A percentile compares a stretch with the other conserved stretches of the same genome.
These are phyloP conservation scores for Cercospora brassicicola DNA, from an alignment of 2,329 filamentous ascomycete species.

Conservation along the genomic window DNA sequence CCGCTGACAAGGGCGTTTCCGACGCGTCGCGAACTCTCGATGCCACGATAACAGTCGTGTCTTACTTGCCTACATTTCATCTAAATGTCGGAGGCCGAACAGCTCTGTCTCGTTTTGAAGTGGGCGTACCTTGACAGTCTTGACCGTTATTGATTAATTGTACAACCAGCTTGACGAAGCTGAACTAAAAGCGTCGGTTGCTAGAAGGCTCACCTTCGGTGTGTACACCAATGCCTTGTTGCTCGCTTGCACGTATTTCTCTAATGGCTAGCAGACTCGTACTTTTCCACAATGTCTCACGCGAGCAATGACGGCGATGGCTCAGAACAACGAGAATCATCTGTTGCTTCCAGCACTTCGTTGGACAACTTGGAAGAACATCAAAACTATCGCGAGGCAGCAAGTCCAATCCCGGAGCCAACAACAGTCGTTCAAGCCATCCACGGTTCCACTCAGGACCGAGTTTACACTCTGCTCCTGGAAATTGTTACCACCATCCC, in stretches of 20 bases:
- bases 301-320: neutral
- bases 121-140: neutral
- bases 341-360: too few species aligned
- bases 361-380: neutral
- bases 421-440: neutral
- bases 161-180: neutral
- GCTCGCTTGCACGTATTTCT: neutral
- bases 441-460: neutral
- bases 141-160: neutral
- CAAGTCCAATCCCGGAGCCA: neutral
- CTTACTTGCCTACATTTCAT: neutral
- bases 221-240: neutral
- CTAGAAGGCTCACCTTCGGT: neutral
- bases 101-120: neutral
- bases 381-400: neutral
- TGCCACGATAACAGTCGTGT: neutral
- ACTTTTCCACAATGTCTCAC: neutral
- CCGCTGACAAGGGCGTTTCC: neutral
- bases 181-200: neutral
- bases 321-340: neutral
- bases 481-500: conserved; percentile 1
- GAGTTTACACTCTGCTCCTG: neutral
- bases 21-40: neutral
- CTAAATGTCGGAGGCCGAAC: neutral
- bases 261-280: neutral